These are phyloP conservation scores for Colletotrichum navitas DNA, from an alignment of 2,329 filamentous ascomycete species.

Conservation along the genomic window DNA sequence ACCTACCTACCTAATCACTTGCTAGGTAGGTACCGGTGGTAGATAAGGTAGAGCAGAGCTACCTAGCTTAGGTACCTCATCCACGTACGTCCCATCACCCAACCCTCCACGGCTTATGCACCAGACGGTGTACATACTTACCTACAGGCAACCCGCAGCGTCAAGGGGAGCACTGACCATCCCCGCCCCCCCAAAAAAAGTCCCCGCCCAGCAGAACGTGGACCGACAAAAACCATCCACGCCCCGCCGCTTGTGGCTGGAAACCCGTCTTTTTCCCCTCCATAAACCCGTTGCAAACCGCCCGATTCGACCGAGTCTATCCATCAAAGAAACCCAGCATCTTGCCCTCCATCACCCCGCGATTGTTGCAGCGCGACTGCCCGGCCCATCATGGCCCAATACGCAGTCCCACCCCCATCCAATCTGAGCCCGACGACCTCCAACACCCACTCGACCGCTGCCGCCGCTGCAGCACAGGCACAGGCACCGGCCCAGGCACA, in stretches of 20 bases:
- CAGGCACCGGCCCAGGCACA: conserved; percentile 12
- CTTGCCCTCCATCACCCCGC: conserved; percentile 36
- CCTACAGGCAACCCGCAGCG: conserved; percentile 11
- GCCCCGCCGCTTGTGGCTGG: conserved; percentile 38
- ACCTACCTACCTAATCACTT: too few species aligned
- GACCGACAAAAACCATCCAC: conserved; percentile 36
- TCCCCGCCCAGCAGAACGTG: conserved; percentile 12
- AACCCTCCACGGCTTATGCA: neutral
- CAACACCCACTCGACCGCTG: conserved; percentile 39
- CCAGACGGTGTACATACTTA: neutral
- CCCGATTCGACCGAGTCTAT: conserved; percentile 43
- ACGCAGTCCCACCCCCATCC: conserved; percentile 41
- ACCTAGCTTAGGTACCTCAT: neutral
- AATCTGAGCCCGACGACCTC: conserved; percentile 40
- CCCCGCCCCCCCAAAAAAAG: conserved; percentile 5
- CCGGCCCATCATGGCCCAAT: conserved; percentile 47
- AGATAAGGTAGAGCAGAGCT: too few species aligned
- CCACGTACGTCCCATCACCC: neutral
- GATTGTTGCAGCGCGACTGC: conserved; percentile 36
- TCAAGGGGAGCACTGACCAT: conserved; percentile 15
- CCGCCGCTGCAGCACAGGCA: conserved; percentile 33
- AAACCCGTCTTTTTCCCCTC: conserved; percentile 42
- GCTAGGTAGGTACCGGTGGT: too few species aligned
- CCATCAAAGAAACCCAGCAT: conserved; percentile 39
- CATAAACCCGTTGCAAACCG: conserved; percentile 51